Percentiles rank a stretch among this genome's conserved stretches.
Evolutionary conservation across 257 asterid species (phyloP).

Genomic region (Petunia axillaris): DNA sequence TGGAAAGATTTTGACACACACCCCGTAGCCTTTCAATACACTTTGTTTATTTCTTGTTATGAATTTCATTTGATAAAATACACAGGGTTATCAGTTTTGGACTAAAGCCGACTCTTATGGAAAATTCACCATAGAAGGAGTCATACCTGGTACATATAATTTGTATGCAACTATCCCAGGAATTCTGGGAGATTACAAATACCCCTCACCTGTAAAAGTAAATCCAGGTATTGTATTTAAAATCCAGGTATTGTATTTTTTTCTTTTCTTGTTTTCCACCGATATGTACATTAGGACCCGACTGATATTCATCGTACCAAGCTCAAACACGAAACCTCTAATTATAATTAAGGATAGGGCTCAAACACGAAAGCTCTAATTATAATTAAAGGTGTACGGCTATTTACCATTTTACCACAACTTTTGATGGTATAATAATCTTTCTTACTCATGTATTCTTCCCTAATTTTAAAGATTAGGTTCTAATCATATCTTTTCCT

Average conservation of each 20-base stretch:
- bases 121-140: conserved; percentile 45
- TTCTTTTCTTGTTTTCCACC: too few relatives aligned
- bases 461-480: too few relatives aligned
- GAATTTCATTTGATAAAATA: neutral
- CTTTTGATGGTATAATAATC: too few relatives aligned
- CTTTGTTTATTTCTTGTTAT: neutral
- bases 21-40: neutral
- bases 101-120: conserved; percentile 47
- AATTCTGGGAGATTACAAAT: conserved; percentile 58
- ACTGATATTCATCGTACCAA: too few relatives aligned
- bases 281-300: too few relatives aligned
- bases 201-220: conserved; percentile 36
- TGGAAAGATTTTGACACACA: neutral
- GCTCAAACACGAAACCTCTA: too few relatives aligned
- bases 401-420: too few relatives aligned
- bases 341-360: too few relatives aligned
- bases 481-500: neutral
- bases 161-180: conserved; percentile 62
- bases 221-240: conserved; percentile 33
- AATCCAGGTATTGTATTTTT: too few relatives aligned
- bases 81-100: conserved; percentile 74
- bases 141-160: conserved; percentile 56
- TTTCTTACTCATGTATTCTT: too few relatives aligned
- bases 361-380: too few relatives aligned
- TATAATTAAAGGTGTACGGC: too few relatives aligned